Evolutionary conservation across 2,329 filamentous ascomycete species (phyloP).

Genomic region (Exophiala aquamarina): DNA sequence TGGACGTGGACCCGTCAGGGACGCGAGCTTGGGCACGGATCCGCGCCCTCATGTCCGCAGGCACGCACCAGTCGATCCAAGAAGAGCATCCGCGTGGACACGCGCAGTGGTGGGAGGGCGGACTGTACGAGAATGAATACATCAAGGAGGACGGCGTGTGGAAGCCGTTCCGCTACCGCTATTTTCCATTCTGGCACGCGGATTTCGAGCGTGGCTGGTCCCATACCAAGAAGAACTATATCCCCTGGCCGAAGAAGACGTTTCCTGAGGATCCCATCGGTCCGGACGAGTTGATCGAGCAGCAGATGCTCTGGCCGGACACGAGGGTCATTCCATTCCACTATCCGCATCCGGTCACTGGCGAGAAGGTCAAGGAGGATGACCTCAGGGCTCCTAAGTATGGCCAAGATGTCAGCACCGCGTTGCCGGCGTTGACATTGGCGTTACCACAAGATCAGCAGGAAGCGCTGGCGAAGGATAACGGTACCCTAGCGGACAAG

Average conservation of each 20-base stretch:
- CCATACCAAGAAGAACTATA: constrained; percentile 54
- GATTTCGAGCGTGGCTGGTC: constrained; percentile 56
- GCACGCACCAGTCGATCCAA: constrained; percentile 53
- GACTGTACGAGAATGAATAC: constrained; percentile 61
- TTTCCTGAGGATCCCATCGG: constrained; percentile 53
- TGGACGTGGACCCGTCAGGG: constrained; percentile 51
- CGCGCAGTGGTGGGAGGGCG: constrained; percentile 60
- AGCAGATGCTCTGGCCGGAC: constrained; percentile 59
- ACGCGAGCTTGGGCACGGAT: constrained; percentile 53
- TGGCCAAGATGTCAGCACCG: constrained; percentile 17
- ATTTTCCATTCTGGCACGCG: constrained; percentile 60
- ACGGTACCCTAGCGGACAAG: not conserved
- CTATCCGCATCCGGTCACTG: constrained; percentile 21
- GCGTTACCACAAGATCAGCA: constrained; percentile 19
- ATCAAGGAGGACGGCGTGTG: constrained; percentile 56
- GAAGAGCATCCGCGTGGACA: constrained; percentile 53
- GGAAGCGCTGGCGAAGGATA: constrained; percentile 11
- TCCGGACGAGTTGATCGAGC: constrained; percentile 54
- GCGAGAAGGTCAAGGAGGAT: constrained; percentile 14
- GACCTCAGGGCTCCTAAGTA: constrained; percentile 20
- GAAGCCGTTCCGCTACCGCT: constrained; percentile 56
- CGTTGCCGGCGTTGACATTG: constrained; percentile 18
- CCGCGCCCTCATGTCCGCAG: constrained; percentile 56
- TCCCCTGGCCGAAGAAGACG: constrained; percentile 50
- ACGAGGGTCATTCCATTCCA: constrained; percentile 43